Conservation (phyloP, 495 filamentous ascomycete species). For the Penicillium chermesinum region DNA sequence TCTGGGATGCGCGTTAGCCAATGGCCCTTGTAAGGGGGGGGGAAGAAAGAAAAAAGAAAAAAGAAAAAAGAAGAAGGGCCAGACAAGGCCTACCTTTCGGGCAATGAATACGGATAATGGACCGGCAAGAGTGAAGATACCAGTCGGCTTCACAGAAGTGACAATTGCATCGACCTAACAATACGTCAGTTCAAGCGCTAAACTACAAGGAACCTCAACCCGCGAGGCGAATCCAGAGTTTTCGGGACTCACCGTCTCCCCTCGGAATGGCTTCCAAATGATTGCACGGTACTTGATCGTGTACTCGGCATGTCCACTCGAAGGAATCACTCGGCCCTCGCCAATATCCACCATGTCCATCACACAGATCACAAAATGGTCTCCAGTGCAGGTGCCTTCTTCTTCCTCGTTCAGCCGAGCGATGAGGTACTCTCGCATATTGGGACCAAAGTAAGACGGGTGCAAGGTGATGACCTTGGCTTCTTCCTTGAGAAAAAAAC, state of each 20-base stretch:
- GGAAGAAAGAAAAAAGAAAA: too few relatives aligned
- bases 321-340: conserved; percentile 84
- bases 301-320: conserved; percentile 86
- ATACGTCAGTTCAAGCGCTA: conserved; percentile 8
- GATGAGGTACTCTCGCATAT: conserved; percentile 83
- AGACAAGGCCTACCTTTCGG: conserved; percentile 57
- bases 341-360: conserved; percentile 92
- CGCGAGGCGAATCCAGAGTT: not conserved
- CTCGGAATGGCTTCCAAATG: conserved; percentile 94
- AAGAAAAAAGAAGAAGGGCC: too few relatives aligned
- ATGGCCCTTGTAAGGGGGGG: not conserved
- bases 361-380: conserved; percentile 93
- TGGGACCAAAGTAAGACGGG: conserved; percentile 90
- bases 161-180: conserved; percentile 84
- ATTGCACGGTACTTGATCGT: conserved; percentile 92
- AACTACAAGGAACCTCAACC: not conserved
- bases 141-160: conserved; percentile 80
- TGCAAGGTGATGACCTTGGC: conserved; percentile 90
- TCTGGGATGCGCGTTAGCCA: conserved; percentile 47
- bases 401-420: conserved; percentile 83
- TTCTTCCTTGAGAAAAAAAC: conserved; percentile 97
- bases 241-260: conserved; percentile 74
- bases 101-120: conserved; percentile 88
- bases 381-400: conserved; percentile 86
- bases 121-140: conserved; percentile 88